These are phyloP conservation scores for Coemansia asiatica DNA, from an alignment of 192 early-diverging fungal genomes.

Conservation along the genomic window DNA sequence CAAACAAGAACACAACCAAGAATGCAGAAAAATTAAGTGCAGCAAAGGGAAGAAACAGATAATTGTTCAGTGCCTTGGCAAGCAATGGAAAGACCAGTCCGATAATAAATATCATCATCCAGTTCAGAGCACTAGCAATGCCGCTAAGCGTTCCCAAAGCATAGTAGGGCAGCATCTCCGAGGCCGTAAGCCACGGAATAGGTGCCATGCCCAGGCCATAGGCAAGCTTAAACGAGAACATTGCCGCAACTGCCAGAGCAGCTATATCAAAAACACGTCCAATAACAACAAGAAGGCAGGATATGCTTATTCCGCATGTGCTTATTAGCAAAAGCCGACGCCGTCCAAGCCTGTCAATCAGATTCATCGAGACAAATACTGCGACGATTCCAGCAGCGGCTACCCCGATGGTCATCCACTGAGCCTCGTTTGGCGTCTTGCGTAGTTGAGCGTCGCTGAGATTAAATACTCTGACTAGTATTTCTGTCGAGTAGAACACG, in stretches of 20 bases:
- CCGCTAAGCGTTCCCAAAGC: constrained; percentile 67
- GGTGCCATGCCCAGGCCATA: constrained; percentile 78
- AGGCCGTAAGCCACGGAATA: constrained; percentile 77
- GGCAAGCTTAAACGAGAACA: constrained; percentile 66
- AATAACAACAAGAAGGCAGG: constrained; percentile 60
- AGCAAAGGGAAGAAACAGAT: constrained; percentile 65
- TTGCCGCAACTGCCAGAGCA: constrained; percentile 55
- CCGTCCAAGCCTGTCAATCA: constrained; percentile 75
- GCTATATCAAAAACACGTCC: constrained; percentile 50
- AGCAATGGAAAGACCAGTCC: constrained; percentile 59
- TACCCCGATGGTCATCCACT: constrained; percentile 48
- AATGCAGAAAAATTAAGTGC: constrained; percentile 59
- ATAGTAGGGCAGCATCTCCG: constrained; percentile 75
- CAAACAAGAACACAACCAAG: constrained; percentile 61
- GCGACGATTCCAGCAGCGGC: constrained; percentile 35
- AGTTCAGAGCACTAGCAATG: constrained; percentile 72
- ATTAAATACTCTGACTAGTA: constrained; percentile 62
- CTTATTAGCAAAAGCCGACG: constrained; percentile 64
- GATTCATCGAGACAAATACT: constrained; percentile 29
- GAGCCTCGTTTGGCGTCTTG: constrained; percentile 41
- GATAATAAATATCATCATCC: constrained; percentile 61
- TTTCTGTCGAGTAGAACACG: constrained; percentile 80
- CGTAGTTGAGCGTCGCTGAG: constrained; percentile 42
- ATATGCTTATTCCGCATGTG: constrained; percentile 57
- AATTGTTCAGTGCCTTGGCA: constrained; percentile 27